phyloP scores from a whole-genome alignment of 2,329 filamentous ascomycete genomes.

The Akanthomyces lecanii region DNA sequence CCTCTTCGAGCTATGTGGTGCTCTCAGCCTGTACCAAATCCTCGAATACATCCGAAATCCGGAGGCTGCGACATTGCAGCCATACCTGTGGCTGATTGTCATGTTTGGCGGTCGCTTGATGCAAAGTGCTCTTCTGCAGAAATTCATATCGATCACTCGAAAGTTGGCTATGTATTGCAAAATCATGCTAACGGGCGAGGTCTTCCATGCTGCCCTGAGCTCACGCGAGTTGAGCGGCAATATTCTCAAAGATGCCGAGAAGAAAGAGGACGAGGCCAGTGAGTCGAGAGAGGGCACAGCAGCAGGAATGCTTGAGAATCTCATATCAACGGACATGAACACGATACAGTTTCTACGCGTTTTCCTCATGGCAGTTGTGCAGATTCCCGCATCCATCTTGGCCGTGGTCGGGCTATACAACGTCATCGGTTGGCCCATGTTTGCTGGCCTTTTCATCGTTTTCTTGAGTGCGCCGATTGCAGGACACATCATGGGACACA shows the following conservation, averaged over 20 bases:
- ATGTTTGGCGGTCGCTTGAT: slow-evolving; percentile 47
- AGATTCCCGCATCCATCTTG: slow-evolving; percentile 38
- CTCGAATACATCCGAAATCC: slow-evolving; percentile 48
- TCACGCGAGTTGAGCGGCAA: slow-evolving; percentile 56
- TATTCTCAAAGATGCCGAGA: slow-evolving; percentile 35
- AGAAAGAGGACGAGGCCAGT: slow-evolving; percentile 25
- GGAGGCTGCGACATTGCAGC: slow-evolving; percentile 38
- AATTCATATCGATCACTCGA: slow-evolving; percentile 54
- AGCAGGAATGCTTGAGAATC: slow-evolving; percentile 48
- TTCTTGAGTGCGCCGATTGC: slow-evolving; percentile 46
- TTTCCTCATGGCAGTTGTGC: slow-evolving; percentile 40
- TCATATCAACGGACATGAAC: slow-evolving; percentile 57
- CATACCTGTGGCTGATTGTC: slow-evolving; percentile 50
- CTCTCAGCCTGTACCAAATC: slow-evolving; percentile 50
- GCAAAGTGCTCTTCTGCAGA: slow-evolving; percentile 48
- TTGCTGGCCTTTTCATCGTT: slow-evolving; percentile 47
- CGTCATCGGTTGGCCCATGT: slow-evolving; percentile 52
- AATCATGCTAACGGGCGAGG: slow-evolving; percentile 53
- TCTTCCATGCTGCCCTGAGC: slow-evolving; percentile 51
- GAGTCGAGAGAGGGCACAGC: slow-evolving; percentile 37
- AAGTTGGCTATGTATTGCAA: slow-evolving; percentile 52
- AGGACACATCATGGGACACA: slow-evolving; percentile 41
- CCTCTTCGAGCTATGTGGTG: slow-evolving; percentile 45
- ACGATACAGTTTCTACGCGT: slow-evolving; percentile 51
- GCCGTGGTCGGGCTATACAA: slow-evolving; percentile 49